Base-by-base conservation (phyloP, 805 yeast genomes). In the Candida oleophila region DNA sequence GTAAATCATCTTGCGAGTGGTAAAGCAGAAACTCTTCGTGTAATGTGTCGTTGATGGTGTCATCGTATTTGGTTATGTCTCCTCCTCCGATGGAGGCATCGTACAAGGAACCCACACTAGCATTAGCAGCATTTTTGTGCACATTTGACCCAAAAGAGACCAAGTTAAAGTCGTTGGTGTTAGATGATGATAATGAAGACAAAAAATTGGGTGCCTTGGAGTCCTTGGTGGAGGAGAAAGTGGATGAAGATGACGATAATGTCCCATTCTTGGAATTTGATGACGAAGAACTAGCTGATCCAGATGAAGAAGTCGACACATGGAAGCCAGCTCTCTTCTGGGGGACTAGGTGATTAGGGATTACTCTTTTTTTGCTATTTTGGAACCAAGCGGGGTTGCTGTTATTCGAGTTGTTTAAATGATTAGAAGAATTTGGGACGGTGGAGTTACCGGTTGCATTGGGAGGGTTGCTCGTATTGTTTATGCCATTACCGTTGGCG, bases 261-360 rank as follows among this genome's bases (percentile, higher is more conserved):
- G 60, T 44, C 19, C 71, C 59, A 44, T 68, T 25, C 30, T 25
- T 25, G 5, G 30, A 25, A 25, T 25, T 25, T 7, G 30, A 25
- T 42, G 51, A 39, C 39, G 46, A 39, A 20, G 51, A 15, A 12
- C 41, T 44, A 49, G 55, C 20, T 45, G 47, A 36, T 51, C 21
- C 38, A 22, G 21, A 49, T 22, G 65, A 47, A 3, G 61, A 43
- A 5, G 62, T 51, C 16, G 61, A 43, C 19, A 71, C 58, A 44
- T 68, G 75, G 53, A 71, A 69, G 3, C 73, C 73, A 3, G 71
- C 58, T 42, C 70, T 70, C 50, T 66, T 64, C 50, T 65, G 68
- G 40, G 76, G 66, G 9, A 66, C 68, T 43, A 72, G 61, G 44
- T 72, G 77, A 45, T 70, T 72, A 22, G 74, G 74, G 40, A 72